Conservation (phyloP, 2,329 filamentous ascomycete species). For the Ceratocystis variospora region DNA sequence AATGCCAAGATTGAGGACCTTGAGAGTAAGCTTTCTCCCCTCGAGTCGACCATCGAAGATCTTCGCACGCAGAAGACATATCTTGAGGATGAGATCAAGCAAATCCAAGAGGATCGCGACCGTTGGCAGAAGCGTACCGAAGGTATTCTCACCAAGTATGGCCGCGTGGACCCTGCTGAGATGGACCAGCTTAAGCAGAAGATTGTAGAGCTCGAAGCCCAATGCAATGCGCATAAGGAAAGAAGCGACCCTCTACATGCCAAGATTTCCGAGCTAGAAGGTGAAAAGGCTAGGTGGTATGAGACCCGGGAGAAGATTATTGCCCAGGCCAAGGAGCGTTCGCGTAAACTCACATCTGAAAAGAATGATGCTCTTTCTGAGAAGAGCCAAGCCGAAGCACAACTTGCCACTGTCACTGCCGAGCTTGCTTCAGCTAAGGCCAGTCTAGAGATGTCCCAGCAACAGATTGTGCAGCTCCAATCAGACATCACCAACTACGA, state of each 20-base stretch:
- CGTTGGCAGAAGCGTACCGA: constrained; percentile 93
- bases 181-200: constrained; percentile 77
- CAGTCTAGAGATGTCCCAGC: constrained; percentile 25
- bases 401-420: constrained; percentile 34
- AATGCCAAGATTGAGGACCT: constrained; percentile 61
- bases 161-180: constrained; percentile 85
- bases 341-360: constrained; percentile 40
- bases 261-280: constrained; percentile 41
- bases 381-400: constrained; percentile 38
- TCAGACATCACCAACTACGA: constrained; percentile 34
- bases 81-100: constrained; percentile 74
- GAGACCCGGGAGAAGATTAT: constrained; percentile 40
- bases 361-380: constrained; percentile 40
- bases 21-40: constrained; percentile 60
- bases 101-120: constrained; percentile 82
- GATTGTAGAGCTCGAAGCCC: constrained; percentile 50
- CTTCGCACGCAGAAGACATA: constrained; percentile 68
- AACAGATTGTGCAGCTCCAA: constrained; percentile 29
- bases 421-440: constrained; percentile 42
- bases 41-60: constrained; percentile 67
- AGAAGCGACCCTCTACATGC: constrained; percentile 39
- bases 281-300: constrained; percentile 42
- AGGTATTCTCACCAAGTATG: constrained; percentile 90
- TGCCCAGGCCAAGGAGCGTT: constrained; percentile 50
- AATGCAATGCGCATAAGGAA: constrained; percentile 44